phyloP scores from a whole-genome alignment of 441 rosid genomes.

The Breynia disticha region DNA sequence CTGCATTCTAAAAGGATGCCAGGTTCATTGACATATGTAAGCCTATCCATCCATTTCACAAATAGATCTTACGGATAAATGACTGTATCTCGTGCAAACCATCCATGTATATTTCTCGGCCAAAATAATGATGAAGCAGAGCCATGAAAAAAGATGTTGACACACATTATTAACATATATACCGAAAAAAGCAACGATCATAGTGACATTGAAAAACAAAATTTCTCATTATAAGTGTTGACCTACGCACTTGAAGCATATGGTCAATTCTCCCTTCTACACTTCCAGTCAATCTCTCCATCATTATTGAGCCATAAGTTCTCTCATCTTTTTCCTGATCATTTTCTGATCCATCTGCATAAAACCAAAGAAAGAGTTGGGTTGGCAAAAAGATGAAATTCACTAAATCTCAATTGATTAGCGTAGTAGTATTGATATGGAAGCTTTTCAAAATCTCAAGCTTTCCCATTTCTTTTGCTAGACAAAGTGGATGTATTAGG shows the following conservation, averaged over 20 bases:
- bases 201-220: background rate
- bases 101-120: too few species aligned
- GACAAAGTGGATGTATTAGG: too few species aligned
- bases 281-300: conserved; percentile 72
- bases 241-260: conserved; percentile 32
- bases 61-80: too few species aligned
- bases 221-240: background rate
- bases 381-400: background rate
- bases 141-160: too few species aligned
- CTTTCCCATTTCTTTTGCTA: background rate
- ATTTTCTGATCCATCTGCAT: conserved; percentile 41
- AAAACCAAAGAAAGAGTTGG: background rate
- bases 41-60: too few species aligned
- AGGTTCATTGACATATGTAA: too few species aligned
- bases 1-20: too few species aligned
- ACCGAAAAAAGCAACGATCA: too few species aligned
- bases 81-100: too few species aligned
- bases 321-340: conserved; percentile 40
- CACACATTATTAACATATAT: too few species aligned
- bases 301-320: conserved; percentile 75
- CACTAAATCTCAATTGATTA: background rate
- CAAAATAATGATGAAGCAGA: too few species aligned
- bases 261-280: conserved; percentile 81
- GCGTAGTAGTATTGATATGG: background rate
- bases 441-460: background rate